Base-by-base conservation (phyloP, 2,329 filamentous ascomycete species). In the Chaetomiaceae sp. region DNA sequence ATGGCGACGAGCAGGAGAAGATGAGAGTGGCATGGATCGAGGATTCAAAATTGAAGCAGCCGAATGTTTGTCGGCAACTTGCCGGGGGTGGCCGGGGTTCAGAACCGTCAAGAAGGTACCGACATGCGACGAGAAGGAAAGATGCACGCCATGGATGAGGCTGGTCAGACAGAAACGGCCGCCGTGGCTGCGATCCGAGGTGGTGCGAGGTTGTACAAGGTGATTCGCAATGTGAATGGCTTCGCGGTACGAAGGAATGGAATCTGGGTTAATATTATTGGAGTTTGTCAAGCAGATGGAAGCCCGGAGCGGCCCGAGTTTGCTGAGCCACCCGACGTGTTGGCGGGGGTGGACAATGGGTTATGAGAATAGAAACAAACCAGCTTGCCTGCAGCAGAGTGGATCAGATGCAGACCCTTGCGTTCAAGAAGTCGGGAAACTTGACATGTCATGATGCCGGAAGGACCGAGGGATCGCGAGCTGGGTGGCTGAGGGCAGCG, bases 361-460 rank as follows among this genome's bases (percentile, higher is more conserved):
- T n/a, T n/a, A n/a, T n/a, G n/a, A 29, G 40, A 51, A 51, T 44
- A 51, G 40, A 22, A 44, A 51, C 39, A 44, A 3, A 17, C 8
- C 43, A n/a, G n/a, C n/a, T n/a, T n/a, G 27, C 27, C 27, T 6
- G 27, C 27, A 31, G 27, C 27, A 9, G 3, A 27, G 47, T 39
- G 47, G 47, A 39, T 31, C 22, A 7, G 17, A 23, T 34, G n/a
- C 27, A 38, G 14, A 33, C 39, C 15, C 47, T 34, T 25, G 38
- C 19, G 19, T 25, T 5, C 17, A 20, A 49, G 8, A 12, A 12
- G 17, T 33, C 27, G n/a, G n/a, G n/a, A 31, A 31, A 17, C n/a
- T 44, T 17, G 25, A 15, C 6, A 15, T n/a, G 23, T n/a, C n/a
- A 33, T 33, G 42, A 20, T 4, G 33, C 22, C 22, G 33, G 14